Percentiles rank a stretch among this genome's conserved stretches.
phyloP scores from a whole-genome alignment of 1,284 basidiomycete genomes.

The Phlebopus sp. region DNA sequence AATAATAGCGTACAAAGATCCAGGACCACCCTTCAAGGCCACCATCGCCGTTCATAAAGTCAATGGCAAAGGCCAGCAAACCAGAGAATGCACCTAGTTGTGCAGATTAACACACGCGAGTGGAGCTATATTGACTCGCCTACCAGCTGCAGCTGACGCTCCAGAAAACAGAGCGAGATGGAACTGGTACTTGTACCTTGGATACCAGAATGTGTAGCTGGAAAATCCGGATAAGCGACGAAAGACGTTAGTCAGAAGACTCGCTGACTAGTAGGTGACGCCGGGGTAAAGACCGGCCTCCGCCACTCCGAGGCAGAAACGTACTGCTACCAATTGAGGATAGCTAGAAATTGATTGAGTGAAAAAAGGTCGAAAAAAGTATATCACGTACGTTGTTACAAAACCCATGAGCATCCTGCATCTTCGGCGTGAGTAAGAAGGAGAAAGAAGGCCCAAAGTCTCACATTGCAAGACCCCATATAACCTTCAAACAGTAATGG shows the following conservation, averaged over 20 bases:
- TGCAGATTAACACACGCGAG: constrained; percentile 21
- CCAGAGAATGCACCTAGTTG: constrained; percentile 21
- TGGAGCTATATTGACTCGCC: constrained; percentile 3
- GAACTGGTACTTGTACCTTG: constrained; percentile 28
- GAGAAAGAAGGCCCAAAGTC: constrained; percentile 11
- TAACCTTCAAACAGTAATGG: constrained; percentile 28
- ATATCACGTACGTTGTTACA: constrained; percentile 48
- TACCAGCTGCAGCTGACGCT: constrained; percentile 18
- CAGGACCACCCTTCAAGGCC: constrained; percentile 25
- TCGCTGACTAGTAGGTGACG: constrained; percentile 54
- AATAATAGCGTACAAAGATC: constrained; percentile 28
- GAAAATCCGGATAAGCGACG: not conserved
- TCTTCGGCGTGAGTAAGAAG: constrained; percentile 1
- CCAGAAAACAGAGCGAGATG: constrained; percentile 34
- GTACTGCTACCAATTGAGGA: constrained; percentile 54
- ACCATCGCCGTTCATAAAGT: constrained; percentile 23
- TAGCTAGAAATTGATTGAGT: constrained; percentile 37
- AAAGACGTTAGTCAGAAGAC: not conserved
- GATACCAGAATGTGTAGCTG: constrained; percentile 29
- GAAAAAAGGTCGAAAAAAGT: not conserved
- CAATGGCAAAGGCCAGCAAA: constrained; percentile 20
- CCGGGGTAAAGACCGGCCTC: constrained; percentile 68
- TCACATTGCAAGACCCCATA: constrained; percentile 46
- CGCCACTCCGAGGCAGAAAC: constrained; percentile 56
- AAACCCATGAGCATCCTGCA: constrained; percentile 59